A percentile compares a stretch with the other conserved stretches of the same genome.
Evolutionary conservation across 495 filamentous ascomycete genomes (phyloP).

Genomic region (Xylaria intraflava): DNA sequence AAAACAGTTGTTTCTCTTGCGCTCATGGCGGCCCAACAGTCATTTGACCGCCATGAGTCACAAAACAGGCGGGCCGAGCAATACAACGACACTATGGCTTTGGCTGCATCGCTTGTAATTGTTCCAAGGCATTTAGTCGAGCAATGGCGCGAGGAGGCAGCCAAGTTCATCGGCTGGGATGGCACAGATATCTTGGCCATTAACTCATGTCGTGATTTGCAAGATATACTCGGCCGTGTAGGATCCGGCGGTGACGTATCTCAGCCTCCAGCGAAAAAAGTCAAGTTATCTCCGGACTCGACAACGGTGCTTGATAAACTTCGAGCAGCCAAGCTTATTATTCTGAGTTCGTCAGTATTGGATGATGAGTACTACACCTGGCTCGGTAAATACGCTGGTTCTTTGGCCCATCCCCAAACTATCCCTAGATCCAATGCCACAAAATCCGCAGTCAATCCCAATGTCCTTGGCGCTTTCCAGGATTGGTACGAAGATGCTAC

Average conservation of each 20-base stretch:
- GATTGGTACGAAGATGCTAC: constrained; percentile 46
- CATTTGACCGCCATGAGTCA: constrained; percentile 19
- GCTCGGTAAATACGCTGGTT: constrained; percentile 33
- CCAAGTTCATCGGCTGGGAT: constrained; percentile 43
- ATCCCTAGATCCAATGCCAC: constrained; percentile 20
- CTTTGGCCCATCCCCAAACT: constrained; percentile 41
- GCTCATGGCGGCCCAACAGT: constrained; percentile 48
- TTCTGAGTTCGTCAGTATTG: constrained; percentile 47
- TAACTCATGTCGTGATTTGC: constrained; percentile 23
- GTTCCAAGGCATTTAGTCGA: constrained; percentile 54
- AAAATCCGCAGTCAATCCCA: constrained; percentile 1
- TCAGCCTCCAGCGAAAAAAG: background rate
- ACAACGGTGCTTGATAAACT: constrained; percentile 32
- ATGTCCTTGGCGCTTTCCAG: constrained; percentile 39
- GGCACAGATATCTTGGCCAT: constrained; percentile 41
- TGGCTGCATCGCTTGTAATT: constrained; percentile 64
- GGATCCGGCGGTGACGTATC: background rate
- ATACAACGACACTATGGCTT: constrained; percentile 16
- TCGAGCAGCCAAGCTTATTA: constrained; percentile 48
- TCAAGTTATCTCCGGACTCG: background rate
- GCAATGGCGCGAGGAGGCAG: constrained; percentile 62
- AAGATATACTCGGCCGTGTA: constrained; percentile 1
- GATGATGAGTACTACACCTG: constrained; percentile 32
- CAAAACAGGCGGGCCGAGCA: background rate
- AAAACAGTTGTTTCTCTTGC: constrained; percentile 72